Percentiles rank a stretch among this genome's conserved stretches.
Evolutionary conservation across 306 rosid species (phyloP).

Genomic region (Glycyrrhiza uralensis): DNA sequence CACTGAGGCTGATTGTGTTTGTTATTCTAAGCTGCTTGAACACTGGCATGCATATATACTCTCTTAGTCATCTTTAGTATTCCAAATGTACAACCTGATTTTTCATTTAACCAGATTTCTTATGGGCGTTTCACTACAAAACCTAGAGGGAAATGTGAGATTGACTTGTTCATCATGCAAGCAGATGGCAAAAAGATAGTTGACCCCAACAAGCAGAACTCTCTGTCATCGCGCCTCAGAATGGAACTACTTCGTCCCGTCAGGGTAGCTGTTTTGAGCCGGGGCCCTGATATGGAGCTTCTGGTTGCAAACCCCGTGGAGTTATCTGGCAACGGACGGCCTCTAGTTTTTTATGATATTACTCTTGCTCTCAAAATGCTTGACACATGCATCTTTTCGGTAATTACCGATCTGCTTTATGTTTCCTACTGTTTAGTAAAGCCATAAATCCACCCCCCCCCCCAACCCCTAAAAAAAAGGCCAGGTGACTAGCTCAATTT

Average conservation of each 20-base stretch:
- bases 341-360: constrained; percentile 81
- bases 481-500: not conserved
- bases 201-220: constrained; percentile 70
- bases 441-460: not conserved
- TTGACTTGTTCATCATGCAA: constrained; percentile 92
- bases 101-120: constrained; percentile 64
- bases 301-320: constrained; percentile 93
- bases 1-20: not conserved
- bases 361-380: constrained; percentile 85
- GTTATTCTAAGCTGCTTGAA: not conserved
- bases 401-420: constrained; percentile 40
- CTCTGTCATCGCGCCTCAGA: constrained; percentile 64
- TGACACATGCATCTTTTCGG: constrained; percentile 72
- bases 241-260: constrained; percentile 77
- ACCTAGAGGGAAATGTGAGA: constrained; percentile 63
- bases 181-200: constrained; percentile 84
- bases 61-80: not conserved
- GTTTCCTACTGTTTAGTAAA: not conserved
- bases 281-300: constrained; percentile 88
- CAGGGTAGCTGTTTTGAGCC: constrained; percentile 71
- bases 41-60: not conserved
- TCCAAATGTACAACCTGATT: constrained; percentile 23
- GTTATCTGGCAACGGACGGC: constrained; percentile 89
- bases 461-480: too few species aligned
- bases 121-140: constrained; percentile 75